Evolutionary conservation across 2,329 filamentous ascomycete genomes (phyloP).

Genomic region (Fonsecaea monophora): DNA sequence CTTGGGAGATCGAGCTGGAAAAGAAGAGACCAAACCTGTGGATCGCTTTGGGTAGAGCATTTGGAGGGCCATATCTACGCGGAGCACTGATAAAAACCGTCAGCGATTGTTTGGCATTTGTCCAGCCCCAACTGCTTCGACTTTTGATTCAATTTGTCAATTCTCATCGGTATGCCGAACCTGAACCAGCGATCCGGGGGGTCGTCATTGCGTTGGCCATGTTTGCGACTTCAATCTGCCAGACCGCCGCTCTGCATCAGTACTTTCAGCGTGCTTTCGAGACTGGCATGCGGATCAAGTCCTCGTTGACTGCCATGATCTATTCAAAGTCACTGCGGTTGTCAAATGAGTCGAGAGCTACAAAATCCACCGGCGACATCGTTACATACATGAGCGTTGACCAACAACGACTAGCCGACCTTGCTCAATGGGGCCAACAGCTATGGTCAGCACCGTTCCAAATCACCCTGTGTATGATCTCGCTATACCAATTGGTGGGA

Average conservation of each 20-base stretch:
- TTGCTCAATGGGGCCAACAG: conserved; percentile 94
- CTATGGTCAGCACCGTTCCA: conserved; percentile 97
- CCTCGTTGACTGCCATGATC: conserved; percentile 85
- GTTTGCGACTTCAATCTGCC: conserved; percentile 84
- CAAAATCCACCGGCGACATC: conserved; percentile 94
- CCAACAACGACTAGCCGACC: conserved; percentile 89
- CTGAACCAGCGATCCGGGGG: conserved; percentile 81
- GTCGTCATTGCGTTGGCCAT: conserved; percentile 88
- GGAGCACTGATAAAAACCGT: conserved; percentile 86
- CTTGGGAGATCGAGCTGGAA: conserved; percentile 78
- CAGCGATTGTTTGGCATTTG: conserved; percentile 84
- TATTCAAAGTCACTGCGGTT: conserved; percentile 89
- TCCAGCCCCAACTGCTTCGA: conserved; percentile 88
- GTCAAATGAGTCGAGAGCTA: conserved; percentile 87
- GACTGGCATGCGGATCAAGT: conserved; percentile 96
- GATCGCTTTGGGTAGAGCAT: conserved; percentile 82
- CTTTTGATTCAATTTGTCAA: conserved; percentile 82
- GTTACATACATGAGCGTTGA: conserved; percentile 99
- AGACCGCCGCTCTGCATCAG: conserved; percentile 92
- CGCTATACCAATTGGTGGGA: conserved; percentile 92
- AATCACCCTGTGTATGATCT: conserved; percentile 93
- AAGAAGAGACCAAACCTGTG: conserved; percentile 82
- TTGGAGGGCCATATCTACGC: conserved; percentile 81
- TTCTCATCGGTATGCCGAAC: conserved; percentile 70
- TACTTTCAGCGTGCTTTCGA: conserved; percentile 97